Percentiles rank a stretch among this genome's conserved stretches.
These are phyloP conservation scores for Myriosclerotinia scirpicola DNA, from an alignment of 2,329 filamentous ascomycete genomes.

Conservation along the genomic window DNA sequence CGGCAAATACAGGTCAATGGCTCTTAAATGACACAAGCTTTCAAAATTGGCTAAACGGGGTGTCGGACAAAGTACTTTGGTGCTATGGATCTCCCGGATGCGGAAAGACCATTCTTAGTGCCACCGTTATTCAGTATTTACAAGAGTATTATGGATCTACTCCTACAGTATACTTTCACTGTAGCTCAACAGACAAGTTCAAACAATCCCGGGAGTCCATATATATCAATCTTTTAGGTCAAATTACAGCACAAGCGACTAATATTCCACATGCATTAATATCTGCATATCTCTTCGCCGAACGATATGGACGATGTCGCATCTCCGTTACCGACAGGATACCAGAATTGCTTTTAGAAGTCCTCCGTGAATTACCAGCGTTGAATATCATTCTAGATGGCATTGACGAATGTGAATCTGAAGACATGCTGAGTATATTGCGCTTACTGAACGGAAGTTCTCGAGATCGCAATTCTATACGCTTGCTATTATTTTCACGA, in stretches of 20 bases:
- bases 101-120: constrained; percentile 22
- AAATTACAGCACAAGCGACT: background rate
- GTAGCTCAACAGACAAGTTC: constrained; percentile 17
- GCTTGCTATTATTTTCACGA: constrained; percentile 19
- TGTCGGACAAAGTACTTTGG: constrained; percentile 13
- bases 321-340: constrained; percentile 20
- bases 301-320: constrained; percentile 22
- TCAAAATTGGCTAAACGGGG: constrained; percentile 16
- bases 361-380: constrained; percentile 6
- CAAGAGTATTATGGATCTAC: constrained; percentile 5
- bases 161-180: constrained; percentile 21
- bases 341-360: constrained; percentile 1
- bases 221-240: constrained; percentile 19
- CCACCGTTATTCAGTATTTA: constrained; percentile 16
- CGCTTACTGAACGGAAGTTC: constrained; percentile 5
- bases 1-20: constrained; percentile 20
- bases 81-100: constrained; percentile 22
- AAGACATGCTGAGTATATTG: constrained; percentile 18
- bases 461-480: constrained; percentile 4
- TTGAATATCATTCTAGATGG: constrained; percentile 21
- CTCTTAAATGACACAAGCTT: constrained; percentile 8
- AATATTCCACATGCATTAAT: constrained; percentile 7
- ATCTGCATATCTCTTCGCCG: constrained; percentile 17
- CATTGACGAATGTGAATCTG: constrained; percentile 21
- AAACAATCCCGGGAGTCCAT: constrained; percentile 19